phyloP scores from a whole-genome alignment of 495 filamentous ascomycete genomes.

The Astrothelium macrocarpum region DNA sequence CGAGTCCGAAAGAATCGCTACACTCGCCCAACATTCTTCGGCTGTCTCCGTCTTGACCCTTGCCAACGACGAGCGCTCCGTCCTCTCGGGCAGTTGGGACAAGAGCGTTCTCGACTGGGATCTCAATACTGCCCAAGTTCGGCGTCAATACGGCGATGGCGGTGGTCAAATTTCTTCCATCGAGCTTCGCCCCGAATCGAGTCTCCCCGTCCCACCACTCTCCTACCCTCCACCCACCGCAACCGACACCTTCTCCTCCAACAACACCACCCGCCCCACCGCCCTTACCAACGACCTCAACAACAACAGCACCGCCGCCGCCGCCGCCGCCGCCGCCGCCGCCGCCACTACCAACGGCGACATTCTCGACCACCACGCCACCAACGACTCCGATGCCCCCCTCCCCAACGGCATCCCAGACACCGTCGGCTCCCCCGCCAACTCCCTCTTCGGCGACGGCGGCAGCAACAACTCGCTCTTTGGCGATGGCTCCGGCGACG shows the following conservation, averaged over 20 bases:
- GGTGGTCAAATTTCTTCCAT: conserved; percentile 81
- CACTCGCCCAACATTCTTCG: conserved; percentile 74
- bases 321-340: conserved; percentile 24
- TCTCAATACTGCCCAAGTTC: conserved; percentile 72
- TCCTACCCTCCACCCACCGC: conserved; percentile 45
- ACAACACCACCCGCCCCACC: conserved; percentile 30
- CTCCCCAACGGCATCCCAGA: conserved; percentile 31
- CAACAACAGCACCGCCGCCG: conserved; percentile 36
- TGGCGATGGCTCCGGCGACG: conserved; percentile 54
- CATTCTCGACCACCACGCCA: no score
- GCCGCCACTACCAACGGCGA: conserved; percentile 43
- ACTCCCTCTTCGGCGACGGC: conserved; percentile 63
- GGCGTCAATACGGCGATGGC: conserved; percentile 62
- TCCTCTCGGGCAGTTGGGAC: conserved; percentile 94
- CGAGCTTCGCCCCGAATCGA: conserved; percentile 72
- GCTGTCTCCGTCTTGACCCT: conserved; percentile 84
- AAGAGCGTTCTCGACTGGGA: conserved; percentile 93
- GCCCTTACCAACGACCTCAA: conserved; percentile 34
- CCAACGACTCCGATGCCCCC: conserved; percentile 32
- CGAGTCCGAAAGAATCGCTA: conserved; percentile 78
- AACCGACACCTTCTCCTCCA: conserved; percentile 61
- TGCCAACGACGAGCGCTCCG: conserved; percentile 72
- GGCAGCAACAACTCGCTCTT: conserved; percentile 64
- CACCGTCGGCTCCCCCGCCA: conserved; percentile 53
- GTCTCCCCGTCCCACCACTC: conserved; percentile 61